phyloP scores from a whole-genome alignment of 2,329 filamentous ascomycete genomes.

The Exophiala xenobiotica region DNA sequence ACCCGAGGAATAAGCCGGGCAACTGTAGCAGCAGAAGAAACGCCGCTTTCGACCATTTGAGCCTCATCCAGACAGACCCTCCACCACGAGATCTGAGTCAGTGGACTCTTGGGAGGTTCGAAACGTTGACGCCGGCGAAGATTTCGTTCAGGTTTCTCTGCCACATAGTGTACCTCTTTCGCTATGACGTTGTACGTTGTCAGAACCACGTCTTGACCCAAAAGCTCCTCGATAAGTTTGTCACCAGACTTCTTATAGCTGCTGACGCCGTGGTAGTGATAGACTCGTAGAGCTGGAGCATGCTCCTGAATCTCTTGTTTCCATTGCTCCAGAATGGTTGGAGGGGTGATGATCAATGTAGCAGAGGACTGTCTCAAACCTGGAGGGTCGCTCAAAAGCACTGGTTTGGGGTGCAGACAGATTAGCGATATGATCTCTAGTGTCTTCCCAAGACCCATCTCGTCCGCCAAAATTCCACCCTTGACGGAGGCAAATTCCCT shows the following conservation, averaged over 20 bases:
- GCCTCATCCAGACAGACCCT: constrained; percentile 68
- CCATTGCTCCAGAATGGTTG: constrained; percentile 64
- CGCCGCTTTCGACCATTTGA: constrained; percentile 90
- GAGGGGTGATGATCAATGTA: constrained; percentile 63
- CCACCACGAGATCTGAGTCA: constrained; percentile 86
- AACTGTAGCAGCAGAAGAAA: constrained; percentile 77
- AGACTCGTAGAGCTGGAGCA: constrained; percentile 56
- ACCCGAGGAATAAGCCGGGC: constrained; percentile 76
- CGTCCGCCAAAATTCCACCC: constrained; percentile 51
- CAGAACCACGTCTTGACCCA: constrained; percentile 56
- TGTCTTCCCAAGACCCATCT: constrained; percentile 53
- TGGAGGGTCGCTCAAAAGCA: constrained; percentile 18
- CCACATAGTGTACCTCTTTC: constrained; percentile 74
- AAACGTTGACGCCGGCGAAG: constrained; percentile 65
- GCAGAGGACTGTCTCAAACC: constrained; percentile 47
- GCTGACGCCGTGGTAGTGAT: constrained; percentile 58
- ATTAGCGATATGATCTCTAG: constrained; percentile 50
- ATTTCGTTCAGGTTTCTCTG: constrained; percentile 67
- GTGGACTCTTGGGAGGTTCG: constrained; percentile 67
- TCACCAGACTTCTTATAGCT: constrained; percentile 34
- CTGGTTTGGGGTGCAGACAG: constrained; percentile 39
- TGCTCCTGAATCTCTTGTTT: constrained; percentile 58
- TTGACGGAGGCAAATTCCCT: constrained; percentile 35
- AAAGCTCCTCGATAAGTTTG: constrained; percentile 48
- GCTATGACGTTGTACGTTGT: constrained; percentile 70